Base-by-base conservation (phyloP, 345 rosid genomes). In the Eucalyptus paniculata region DNA sequence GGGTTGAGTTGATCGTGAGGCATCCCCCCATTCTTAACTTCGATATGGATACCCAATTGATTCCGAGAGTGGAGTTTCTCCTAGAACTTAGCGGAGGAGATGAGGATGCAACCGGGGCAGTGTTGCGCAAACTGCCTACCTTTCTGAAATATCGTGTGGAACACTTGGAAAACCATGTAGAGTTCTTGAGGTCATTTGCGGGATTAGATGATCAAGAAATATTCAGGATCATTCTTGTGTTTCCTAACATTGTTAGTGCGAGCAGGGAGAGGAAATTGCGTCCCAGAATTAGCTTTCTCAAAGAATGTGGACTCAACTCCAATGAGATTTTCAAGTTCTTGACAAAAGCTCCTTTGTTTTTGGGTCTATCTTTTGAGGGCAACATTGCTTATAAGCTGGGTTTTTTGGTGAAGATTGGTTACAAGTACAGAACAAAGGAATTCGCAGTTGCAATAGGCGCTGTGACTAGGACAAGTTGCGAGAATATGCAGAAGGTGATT, bases 181-280 rank as follows among this genome's bases (percentile, higher is more conserved):
- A 94, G 93, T 91, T 94, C 34, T 91, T 94, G 69, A 95, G 93
- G 90, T 94, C 97, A 60, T 94, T 92, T 92, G 96, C 93, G 72
- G 98, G 99, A 62, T 91, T 96, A 40, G 93, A 90, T 50, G 93
- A 93, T 19, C 92, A 88, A 12, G 94, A 95, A 93, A 92, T 96
- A 91, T 96, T 96, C 91, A 95, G 93, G 92, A 93, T 95, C 88
- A 90, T 95, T 86, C 94, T 92, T 7, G 94, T 96, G 89, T 96
- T 94, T 89, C 99, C 98, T 1, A 94, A 90, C 67, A 90, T 97
- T 89, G 89, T 95, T 42, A 95, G 97, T 86, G 92, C 93, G 15
- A 95, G 97, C 88, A 96, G 88, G 90, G 96, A 96, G 90, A 94
- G 97, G 92, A 95, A 96, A 82, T 91, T 97, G 86, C 91, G 72